phyloP scores from a whole-genome alignment of 441 rosid species.

The Jatropha multifida region DNA sequence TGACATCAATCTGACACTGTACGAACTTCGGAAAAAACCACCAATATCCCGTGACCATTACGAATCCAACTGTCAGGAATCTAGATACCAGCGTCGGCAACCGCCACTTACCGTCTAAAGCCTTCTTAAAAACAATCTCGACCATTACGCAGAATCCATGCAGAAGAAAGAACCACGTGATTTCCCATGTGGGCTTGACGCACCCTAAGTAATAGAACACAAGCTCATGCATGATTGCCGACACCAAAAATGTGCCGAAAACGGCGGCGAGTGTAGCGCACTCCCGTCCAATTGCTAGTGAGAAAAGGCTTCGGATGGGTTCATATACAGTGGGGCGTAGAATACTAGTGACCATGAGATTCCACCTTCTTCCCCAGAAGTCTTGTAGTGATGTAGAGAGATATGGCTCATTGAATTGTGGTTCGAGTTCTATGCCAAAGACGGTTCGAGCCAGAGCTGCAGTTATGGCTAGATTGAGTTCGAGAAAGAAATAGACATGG shows the following conservation, averaged over 20 bases:
- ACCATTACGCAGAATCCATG: slow-evolving; percentile 35
- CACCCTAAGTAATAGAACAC: slow-evolving; percentile 33
- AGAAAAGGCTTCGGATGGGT: slow-evolving; percentile 34
- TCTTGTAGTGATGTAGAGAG: slow-evolving; percentile 74
- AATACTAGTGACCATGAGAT: slow-evolving; percentile 55
- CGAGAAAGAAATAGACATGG: slow-evolving; percentile 41
- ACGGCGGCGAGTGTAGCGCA: slow-evolving; percentile 33
- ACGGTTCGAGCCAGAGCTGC: slow-evolving; percentile 40
- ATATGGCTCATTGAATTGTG: slow-evolving; percentile 71
- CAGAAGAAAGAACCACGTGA: slow-evolving; percentile 40
- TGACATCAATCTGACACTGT: slow-evolving; percentile 27
- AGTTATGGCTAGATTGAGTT: slow-evolving; percentile 21
- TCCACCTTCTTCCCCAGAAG: slow-evolving; percentile 90
- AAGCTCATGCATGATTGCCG: slow-evolving; percentile 48
- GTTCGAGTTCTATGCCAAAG: slow-evolving; percentile 52
- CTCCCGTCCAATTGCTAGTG: slow-evolving; percentile 13
- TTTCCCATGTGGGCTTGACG: slow-evolving; percentile 37
- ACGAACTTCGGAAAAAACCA: slow-evolving; percentile 37
- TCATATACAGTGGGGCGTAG: slow-evolving; percentile 61
- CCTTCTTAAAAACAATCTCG: slow-evolving; percentile 33
- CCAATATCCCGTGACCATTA: slow-evolving; percentile 30
- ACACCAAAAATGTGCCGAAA: slow-evolving; percentile 32
- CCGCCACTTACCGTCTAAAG: slow-evolving; percentile 2
- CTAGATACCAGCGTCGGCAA: slow-evolving; percentile 18
- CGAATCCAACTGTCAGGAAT: slow-evolving; percentile 30